Conservation (phyloP, 495 filamentous ascomycete genomes). For the Penicillium daleae region DNA sequence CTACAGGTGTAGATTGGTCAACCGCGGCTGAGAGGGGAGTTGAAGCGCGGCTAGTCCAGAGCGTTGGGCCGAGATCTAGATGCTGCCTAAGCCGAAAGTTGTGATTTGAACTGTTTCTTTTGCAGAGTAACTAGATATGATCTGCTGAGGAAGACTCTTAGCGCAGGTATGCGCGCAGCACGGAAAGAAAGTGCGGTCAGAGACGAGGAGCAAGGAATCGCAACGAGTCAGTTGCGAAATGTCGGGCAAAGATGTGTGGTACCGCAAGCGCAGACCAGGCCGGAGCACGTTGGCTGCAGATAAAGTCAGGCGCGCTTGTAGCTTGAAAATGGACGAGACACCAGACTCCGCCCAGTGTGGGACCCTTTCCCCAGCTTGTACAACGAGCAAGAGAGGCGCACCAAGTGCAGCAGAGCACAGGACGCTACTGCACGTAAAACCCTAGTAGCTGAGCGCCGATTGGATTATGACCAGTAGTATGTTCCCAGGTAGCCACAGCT, state of each 20-base stretch:
- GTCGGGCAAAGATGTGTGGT: conserved; percentile 5
- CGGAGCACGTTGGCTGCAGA: conserved; percentile 13
- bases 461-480: conserved; percentile 1
- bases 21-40: neutral
- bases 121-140: neutral
- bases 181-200: conserved; percentile 3
- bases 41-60: conserved; percentile 10
- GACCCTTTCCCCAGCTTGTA: conserved; percentile 25
- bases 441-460: conserved; percentile 8
- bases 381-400: conserved; percentile 15
- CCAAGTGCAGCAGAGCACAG: conserved; percentile 20
- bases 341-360: conserved; percentile 9
- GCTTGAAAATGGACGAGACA: conserved; percentile 3
- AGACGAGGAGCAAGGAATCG: neutral
- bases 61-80: conserved; percentile 2
- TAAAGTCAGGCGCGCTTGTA: conserved; percentile 11
- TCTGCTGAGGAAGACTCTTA: neutral
- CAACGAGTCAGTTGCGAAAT: neutral
- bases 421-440: conserved; percentile 19
- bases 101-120: conserved; percentile 10
- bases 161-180: neutral
- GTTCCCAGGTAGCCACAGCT: conserved; percentile 3
- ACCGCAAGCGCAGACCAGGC: conserved; percentile 8
- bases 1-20: conserved; percentile 9
- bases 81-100: conserved; percentile 4